Percentiles rank a stretch among this genome's conserved stretches.
These are phyloP conservation scores for Phytophthora melonis DNA, from an alignment of 352 stramenopile genomes.

Conservation along the genomic window DNA sequence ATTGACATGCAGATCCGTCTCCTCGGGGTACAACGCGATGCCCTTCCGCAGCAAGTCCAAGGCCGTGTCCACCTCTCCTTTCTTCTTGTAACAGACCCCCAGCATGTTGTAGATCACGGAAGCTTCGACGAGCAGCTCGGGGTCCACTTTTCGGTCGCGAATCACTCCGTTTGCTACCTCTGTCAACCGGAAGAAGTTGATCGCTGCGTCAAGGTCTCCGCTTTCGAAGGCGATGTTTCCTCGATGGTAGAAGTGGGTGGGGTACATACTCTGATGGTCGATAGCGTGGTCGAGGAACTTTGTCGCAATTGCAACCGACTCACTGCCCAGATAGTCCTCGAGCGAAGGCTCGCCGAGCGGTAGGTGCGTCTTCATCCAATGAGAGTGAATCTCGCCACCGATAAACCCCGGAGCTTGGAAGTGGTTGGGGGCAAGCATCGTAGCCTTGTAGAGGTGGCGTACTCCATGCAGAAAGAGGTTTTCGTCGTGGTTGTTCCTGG, in stretches of 20 bases:
- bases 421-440: conserved; percentile 27
- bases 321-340: conserved; percentile 38
- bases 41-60: conserved; percentile 44
- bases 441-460: conserved; percentile 63
- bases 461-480: conserved; percentile 47
- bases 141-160: conserved; percentile 45
- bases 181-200: conserved; percentile 46
- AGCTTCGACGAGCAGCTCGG: conserved; percentile 45
- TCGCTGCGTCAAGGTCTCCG: conserved; percentile 45
- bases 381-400: conserved; percentile 43
- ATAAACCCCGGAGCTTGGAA: conserved; percentile 49
- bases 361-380: conserved; percentile 39
- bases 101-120: conserved; percentile 62
- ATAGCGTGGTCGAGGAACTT: conserved; percentile 50
- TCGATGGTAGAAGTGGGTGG: conserved; percentile 53
- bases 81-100: conserved; percentile 36
- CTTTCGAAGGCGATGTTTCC: conserved; percentile 47
- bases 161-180: conserved; percentile 46
- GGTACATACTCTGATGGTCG: conserved; percentile 34
- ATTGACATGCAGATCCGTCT: conserved; percentile 63
- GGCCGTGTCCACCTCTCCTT: conserved; percentile 41
- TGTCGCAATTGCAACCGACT: conserved; percentile 36
- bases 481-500: conserved; percentile 17
- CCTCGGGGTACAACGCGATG: conserved; percentile 44
- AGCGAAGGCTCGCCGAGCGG: conserved; percentile 2